Evolutionary conservation across 2,329 filamentous ascomycete genomes (phyloP).

Genomic region (Verticillium dahliae): DNA sequence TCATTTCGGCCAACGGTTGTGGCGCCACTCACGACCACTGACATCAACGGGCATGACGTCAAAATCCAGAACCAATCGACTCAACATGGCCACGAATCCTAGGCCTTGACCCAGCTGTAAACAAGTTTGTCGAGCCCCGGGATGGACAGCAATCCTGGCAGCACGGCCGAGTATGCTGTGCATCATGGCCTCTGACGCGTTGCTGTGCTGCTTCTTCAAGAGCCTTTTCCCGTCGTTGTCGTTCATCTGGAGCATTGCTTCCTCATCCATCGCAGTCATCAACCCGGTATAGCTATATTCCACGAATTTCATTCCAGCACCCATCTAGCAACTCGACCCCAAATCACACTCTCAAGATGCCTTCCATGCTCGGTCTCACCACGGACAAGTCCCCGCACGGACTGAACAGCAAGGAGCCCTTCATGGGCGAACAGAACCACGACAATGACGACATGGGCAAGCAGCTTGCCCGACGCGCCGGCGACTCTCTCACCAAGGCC

Average conservation of each 20-base stretch:
- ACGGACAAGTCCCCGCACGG: slow-evolving; percentile 17
- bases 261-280: background rate
- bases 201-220: background rate
- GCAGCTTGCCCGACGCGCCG: slow-evolving; percentile 4
- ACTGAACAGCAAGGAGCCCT: slow-evolving; percentile 3
- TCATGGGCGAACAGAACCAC: slow-evolving; percentile 2
- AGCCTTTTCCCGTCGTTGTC: background rate
- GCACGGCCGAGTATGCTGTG: background rate
- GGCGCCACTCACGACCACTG: background rate
- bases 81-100: background rate
- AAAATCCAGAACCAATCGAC: background rate
- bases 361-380: slow-evolving; percentile 24
- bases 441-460: slow-evolving; percentile 1
- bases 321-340: background rate
- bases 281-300: too few relatives aligned
- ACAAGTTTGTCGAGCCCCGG: background rate
- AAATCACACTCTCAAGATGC: slow-evolving; percentile 14
- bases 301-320: background rate
- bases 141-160: background rate
- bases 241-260: background rate
- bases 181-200: background rate
- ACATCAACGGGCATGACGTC: background rate
- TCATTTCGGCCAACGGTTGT: background rate
- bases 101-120: background rate
- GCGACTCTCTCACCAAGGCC: background rate